Evolutionary conservation across 2,329 filamentous ascomycete species (phyloP), one percentile per base, ranked within the genome.

Genomic region (Raffaelea albimanens): DNA sequence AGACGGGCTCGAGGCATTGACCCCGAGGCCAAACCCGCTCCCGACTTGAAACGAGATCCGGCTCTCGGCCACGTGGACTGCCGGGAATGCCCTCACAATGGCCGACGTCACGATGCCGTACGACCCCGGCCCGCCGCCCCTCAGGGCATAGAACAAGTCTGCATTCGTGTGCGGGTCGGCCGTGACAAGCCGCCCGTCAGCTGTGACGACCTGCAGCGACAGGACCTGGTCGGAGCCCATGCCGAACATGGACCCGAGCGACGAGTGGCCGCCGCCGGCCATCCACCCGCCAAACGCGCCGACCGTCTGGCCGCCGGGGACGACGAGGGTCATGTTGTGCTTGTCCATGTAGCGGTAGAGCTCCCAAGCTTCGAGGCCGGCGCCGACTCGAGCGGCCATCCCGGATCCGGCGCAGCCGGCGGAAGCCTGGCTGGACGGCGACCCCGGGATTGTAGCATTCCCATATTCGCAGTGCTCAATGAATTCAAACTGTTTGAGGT

Each of bases 61-160:
- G 34, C 29, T 44, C 45, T 51, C 48, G 10, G 45, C 44, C 7
- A 54, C 50, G 9, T 52, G 36, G 4, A 52, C 42, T 10, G 51
- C 33, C 2, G 53, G 49, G 21, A 50, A 50, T 5, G 53, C 51
- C 9, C 52, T 50, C 18, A 54, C 51, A 23, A 53, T 38, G 9
- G 46, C 50, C 14, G 53, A 53, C 9, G 53, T 54, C 11, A 54
- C 51, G 44, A 54, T 45, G 22, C 51, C 53, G 33, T 50, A 54
- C 19, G 51, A 47, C 10, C 47, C 50, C 47, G 62, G 47, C 58
- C 76, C 73, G 2, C 75, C 74, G 11, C 74, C 73, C 38, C 67
- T 63, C 3, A 78, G 59, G 2, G 76, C 77, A 69, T 74, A 82
- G 60, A 75, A 80, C 7, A 81, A 61, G 47, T 80, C 76, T 0